Evolutionary conservation across 106 monocot species (phyloP).

Genomic region (Amphibolis antarctica): DNA sequence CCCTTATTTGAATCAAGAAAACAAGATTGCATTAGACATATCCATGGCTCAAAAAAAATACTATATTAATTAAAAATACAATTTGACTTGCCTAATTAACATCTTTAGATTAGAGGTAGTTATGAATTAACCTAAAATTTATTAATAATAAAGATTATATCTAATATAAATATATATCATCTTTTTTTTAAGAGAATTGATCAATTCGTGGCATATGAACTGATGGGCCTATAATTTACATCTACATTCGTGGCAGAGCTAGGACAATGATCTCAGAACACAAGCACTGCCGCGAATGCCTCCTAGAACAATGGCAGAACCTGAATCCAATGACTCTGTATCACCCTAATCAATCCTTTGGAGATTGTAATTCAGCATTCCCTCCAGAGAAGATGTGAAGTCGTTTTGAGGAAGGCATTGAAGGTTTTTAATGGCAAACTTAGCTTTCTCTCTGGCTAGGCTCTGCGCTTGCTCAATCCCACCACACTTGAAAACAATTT

Average conservation of each 20-base stretch:
- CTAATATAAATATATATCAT: too few species aligned
- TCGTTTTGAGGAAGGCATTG: conserved; percentile 55
- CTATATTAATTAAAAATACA: too few species aligned
- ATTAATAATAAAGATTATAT: too few species aligned
- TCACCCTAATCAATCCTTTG: conserved; percentile 43
- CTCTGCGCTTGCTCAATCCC: conserved; percentile 63
- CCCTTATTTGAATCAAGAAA: too few species aligned
- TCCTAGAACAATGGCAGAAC: not conserved
- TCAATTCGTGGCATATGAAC: not conserved
- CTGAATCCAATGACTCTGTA: not conserved
- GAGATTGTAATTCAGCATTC: conserved; percentile 77
- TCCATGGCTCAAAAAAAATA: too few species aligned
- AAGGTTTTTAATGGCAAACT: conserved; percentile 51
- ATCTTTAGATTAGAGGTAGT: too few species aligned
- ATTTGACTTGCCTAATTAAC: too few species aligned
- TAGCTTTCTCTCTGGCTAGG: conserved; percentile 66
- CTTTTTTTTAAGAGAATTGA: too few species aligned
- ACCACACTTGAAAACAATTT: conserved; percentile 44
- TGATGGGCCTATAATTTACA: not conserved
- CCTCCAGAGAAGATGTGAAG: conserved; percentile 59
- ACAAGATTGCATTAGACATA: too few species aligned
- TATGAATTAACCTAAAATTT: too few species aligned
- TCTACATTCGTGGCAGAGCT: not conserved
- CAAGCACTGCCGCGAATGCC: not conserved
- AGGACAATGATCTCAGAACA: not conserved